Evolutionary conservation across 164 flowering plant genomes (phyloP), one percentile per base, ranked within the genome.

Genomic region (Vitis labrusca): DNA sequence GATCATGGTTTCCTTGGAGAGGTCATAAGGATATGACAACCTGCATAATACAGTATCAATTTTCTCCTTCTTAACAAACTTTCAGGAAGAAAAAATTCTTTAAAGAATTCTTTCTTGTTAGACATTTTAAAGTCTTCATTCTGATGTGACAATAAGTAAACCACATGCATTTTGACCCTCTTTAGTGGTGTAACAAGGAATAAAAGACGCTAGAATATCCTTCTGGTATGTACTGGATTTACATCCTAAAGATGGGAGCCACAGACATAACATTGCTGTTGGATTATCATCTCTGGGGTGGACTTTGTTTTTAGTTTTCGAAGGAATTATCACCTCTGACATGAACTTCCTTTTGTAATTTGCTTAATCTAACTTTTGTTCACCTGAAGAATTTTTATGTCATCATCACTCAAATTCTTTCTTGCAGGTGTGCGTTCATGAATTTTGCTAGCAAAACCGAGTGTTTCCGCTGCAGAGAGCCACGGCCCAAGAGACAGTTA

Each of bases 371-470:
- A 51, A 14, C 54, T 51, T 9, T 51, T 51, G 14, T 51, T 14
- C 54, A 14, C 10, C 10, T 53, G 56, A 4, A 53, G 10, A 58
- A 6, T 58, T 58, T 58, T 8, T 58, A 5, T 3, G 5, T 29
- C 2, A 8, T 52, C 17, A 16, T 32, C 29, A 27, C 60, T 58
- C 67, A 56, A n/a, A 9, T 72, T 76, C 59, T 64, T 3, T 65
- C 8, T 37, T 70, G 69, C 72, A 92, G 98, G 76, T 94, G 97
- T 78, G 73, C 64, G 15, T 89, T 83, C 81, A 83, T 91, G 94
- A 94, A 94, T 64, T 94, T 91, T 71, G 84, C 97, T 63, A 90
- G 88, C 81, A 94, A 91, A 50, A 84, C 44, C 23, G 77, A 74
- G 66, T 94, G 99, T 73, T 56, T 74, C 19, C 90, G 92, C 27